phyloP scores from a whole-genome alignment of 148 eudicot species.

The Pouteria glomerata region DNA sequence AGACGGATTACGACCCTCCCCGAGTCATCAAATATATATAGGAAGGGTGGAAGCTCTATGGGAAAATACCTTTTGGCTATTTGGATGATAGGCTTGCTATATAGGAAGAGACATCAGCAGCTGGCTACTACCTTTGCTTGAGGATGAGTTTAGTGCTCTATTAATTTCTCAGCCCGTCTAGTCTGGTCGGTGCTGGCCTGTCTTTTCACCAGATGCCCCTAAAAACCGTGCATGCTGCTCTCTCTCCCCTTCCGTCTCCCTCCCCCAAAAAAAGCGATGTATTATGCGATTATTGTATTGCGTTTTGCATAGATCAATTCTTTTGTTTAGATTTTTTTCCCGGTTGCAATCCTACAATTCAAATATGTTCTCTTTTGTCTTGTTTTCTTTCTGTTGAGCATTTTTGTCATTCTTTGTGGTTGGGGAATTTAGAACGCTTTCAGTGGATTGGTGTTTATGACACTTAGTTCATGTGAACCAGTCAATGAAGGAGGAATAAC shows the following conservation, averaged over 20 bases:
- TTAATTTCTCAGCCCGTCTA: slow-evolving; percentile 5
- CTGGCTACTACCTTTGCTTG: too few species aligned
- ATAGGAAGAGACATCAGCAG: too few species aligned
- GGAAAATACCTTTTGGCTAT: too few species aligned
- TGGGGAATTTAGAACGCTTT: neutral
- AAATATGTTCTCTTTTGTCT: neutral
- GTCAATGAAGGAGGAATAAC: neutral
- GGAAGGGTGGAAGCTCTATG: too few species aligned
- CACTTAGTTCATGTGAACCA: neutral
- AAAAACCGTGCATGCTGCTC: slow-evolving; percentile 6
- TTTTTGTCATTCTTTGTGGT: neutral
- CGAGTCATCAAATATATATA: too few species aligned
- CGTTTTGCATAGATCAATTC: neutral
- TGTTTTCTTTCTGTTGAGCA: neutral
- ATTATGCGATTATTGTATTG: too few species aligned
- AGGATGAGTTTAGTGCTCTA: neutral
- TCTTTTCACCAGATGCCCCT: slow-evolving; percentile 7
- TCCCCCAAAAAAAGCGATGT: too few species aligned
- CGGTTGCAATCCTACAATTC: neutral
- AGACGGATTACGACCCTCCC: too few species aligned
- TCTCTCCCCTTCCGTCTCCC: too few species aligned
- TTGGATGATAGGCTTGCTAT: too few species aligned
- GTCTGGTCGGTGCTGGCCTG: slow-evolving; percentile 3
- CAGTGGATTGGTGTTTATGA: neutral
- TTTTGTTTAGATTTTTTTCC: neutral